Base-by-base conservation (phyloP, 2,329 filamentous ascomycete genomes). In the Phialemoniopsis sp. region DNA sequence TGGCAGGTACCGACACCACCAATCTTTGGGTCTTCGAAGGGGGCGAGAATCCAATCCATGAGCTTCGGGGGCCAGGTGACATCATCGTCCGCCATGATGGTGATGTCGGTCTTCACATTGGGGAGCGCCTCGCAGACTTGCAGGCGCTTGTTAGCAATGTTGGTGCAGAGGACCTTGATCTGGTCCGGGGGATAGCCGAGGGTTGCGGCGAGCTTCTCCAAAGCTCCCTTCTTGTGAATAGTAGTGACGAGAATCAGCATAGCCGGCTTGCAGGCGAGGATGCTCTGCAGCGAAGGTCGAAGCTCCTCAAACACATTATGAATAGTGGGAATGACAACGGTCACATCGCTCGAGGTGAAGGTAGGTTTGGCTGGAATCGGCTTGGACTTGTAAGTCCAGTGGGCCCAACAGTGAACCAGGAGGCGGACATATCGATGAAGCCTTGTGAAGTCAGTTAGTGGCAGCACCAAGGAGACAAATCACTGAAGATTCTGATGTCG, bases 1-100 rank as follows among this genome's bases (percentile, higher is more conserved):
- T 97, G 91, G 60, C 88, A 95, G 38, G 91, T 95, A 29, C 90
- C 89, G 39, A 96, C 91, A 28, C 89, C 91, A 43, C 91, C 91
- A 51, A 94, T 91, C 46, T 76, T 72, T 30, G 77, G 68, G 58
- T 93, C 82, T 60, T 96, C 89, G 46, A 97, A 95, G 1, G 91
- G 90, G 5, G 91, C 91, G 46, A 97, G 70, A 42, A 97, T 85
- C 90, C 90, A 96, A 26, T 85, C 86, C 53, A 95, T 78, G 46
- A 95, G 79, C 32, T 87, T 93, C 13, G 74, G 72, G 4, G 90
- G 90, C 86, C 91, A 95, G 52, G 86, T 89, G 46, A 97, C 91
- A 60, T 97, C 91, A 63, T 97, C 91, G 58, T 97, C 91, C 18
- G 90, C 89, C 70, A 97, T 89, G 53, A 97, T 78, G 29, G 88